Evolutionary conservation across 169 alveolate species (phyloP).

Genomic region (Cryptosporidium canis): DNA sequence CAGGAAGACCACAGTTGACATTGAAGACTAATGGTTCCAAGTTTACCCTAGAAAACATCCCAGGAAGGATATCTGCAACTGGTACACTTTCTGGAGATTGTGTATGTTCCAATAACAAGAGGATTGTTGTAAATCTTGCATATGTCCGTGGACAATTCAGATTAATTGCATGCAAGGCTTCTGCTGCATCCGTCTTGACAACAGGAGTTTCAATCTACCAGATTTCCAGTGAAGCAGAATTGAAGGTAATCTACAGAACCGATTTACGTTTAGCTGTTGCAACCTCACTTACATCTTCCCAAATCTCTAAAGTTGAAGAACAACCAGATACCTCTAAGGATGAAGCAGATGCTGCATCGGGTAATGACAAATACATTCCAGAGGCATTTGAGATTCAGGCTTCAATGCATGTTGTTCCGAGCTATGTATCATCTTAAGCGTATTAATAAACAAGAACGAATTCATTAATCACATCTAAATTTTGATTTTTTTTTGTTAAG

Average conservation of each 20-base stretch:
- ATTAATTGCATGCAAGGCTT: constrained; percentile 28
- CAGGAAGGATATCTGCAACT: constrained; percentile 19
- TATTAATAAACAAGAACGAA: background rate
- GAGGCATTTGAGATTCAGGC: constrained; percentile 23
- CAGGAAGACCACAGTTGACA: constrained; percentile 45
- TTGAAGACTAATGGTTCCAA: background rate
- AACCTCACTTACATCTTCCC: constrained; percentile 31
- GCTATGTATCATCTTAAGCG: background rate
- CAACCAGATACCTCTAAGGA: constrained; percentile 61
- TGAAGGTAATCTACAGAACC: constrained; percentile 23
- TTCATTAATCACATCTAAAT: background rate
- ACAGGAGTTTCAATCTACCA: constrained; percentile 60
- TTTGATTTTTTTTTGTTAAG: constrained; percentile 1
- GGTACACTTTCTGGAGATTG: constrained; percentile 46
- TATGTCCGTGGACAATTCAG: constrained; percentile 24
- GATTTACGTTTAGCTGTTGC: constrained; percentile 71
- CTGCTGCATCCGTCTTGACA: constrained; percentile 32
- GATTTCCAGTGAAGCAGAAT: constrained; percentile 30
- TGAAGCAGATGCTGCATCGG: background rate
- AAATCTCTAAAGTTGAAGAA: constrained; percentile 36
- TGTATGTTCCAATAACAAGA: constrained; percentile 26
- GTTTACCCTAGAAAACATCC: constrained; percentile 3
- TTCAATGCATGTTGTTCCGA: constrained; percentile 49
- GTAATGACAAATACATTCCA: constrained; percentile 3
- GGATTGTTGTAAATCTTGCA: constrained; percentile 27